phyloP scores from a whole-genome alignment of 2,329 filamentous ascomycete genomes.

The Aspergillus bombycis region DNA sequence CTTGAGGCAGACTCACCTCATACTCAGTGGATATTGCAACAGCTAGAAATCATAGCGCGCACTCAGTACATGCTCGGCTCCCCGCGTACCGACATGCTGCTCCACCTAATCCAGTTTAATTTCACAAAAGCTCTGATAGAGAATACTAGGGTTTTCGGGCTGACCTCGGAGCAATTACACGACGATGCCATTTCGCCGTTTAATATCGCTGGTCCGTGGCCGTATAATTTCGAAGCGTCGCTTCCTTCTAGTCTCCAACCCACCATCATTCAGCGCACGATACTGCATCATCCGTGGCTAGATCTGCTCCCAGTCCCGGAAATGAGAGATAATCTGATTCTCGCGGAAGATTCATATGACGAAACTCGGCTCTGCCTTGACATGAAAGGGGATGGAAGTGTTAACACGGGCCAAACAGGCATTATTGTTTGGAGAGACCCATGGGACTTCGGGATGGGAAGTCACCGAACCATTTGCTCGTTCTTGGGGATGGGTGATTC shows the following conservation, averaged over 20 bases:
- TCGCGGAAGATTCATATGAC: constrained; percentile 17
- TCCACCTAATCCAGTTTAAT: constrained; percentile 22
- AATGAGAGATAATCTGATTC: constrained; percentile 27
- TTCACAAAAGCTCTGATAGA: constrained; percentile 20
- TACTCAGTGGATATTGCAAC: not conserved
- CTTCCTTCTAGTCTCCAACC: constrained; percentile 24
- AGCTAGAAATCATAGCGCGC: constrained; percentile 4
- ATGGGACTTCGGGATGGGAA: constrained; percentile 48
- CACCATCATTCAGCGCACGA: constrained; percentile 22
- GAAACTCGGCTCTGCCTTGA: constrained; percentile 20
- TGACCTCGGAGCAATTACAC: constrained; percentile 12
- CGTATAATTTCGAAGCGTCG: not conserved
- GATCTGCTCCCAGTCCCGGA: constrained; percentile 27
- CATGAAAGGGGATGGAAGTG: constrained; percentile 7
- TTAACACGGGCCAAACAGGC: not conserved
- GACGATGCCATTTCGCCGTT: constrained; percentile 26
- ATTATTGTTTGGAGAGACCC: constrained; percentile 43
- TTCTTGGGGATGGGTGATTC: constrained; percentile 45
- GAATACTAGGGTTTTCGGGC: constrained; percentile 17
- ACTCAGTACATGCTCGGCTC: constrained; percentile 12
- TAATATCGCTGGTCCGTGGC: constrained; percentile 15
- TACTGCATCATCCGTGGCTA: constrained; percentile 30
- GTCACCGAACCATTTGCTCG: constrained; percentile 44
- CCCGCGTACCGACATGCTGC: constrained; percentile 21
- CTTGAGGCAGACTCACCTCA: not conserved